Evolutionary conservation across 345 rosid species (phyloP).

Genomic region (Leavenworthia alabamica): DNA sequence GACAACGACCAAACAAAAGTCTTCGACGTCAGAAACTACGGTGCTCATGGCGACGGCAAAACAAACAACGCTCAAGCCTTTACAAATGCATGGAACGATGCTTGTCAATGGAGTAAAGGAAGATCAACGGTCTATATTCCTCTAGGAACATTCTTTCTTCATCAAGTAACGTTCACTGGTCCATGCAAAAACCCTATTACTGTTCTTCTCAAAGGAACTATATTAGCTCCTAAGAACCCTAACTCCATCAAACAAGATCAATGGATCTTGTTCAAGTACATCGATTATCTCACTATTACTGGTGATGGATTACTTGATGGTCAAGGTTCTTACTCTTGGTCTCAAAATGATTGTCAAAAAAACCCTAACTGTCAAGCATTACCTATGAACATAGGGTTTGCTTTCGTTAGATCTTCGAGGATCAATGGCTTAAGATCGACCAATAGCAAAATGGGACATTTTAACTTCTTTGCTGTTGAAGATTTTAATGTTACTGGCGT

Average conservation of each 20-base stretch:
- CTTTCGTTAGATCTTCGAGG: slow-evolving; percentile 19
- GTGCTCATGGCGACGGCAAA: slow-evolving; percentile 25
- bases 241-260: not conserved
- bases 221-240: slow-evolving; percentile 17
- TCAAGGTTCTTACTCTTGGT: slow-evolving; percentile 30
- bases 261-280: slow-evolving; percentile 20
- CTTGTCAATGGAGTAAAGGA: slow-evolving; percentile 20
- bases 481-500: slow-evolving; percentile 17
- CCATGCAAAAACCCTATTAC: slow-evolving; percentile 16
- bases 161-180: slow-evolving; percentile 20
- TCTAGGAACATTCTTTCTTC: slow-evolving; percentile 24
- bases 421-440: slow-evolving; percentile 17
- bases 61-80: slow-evolving; percentile 13
- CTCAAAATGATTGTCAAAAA: slow-evolving; percentile 18
- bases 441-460: slow-evolving; percentile 33
- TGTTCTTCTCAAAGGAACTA: slow-evolving; percentile 12
- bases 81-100: slow-evolving; percentile 20
- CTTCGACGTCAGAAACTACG: slow-evolving; percentile 29
- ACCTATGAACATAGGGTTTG: slow-evolving; percentile 21
- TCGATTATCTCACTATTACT: slow-evolving; percentile 17
- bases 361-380: slow-evolving; percentile 15
- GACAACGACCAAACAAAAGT: not conserved
- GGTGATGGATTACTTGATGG: slow-evolving; percentile 30
- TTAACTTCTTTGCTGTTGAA: slow-evolving; percentile 16
- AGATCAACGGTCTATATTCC: slow-evolving; percentile 24